phyloP scores from a whole-genome alignment of 768 basidiomycete species.

The Boletus vermiculosoides region DNA sequence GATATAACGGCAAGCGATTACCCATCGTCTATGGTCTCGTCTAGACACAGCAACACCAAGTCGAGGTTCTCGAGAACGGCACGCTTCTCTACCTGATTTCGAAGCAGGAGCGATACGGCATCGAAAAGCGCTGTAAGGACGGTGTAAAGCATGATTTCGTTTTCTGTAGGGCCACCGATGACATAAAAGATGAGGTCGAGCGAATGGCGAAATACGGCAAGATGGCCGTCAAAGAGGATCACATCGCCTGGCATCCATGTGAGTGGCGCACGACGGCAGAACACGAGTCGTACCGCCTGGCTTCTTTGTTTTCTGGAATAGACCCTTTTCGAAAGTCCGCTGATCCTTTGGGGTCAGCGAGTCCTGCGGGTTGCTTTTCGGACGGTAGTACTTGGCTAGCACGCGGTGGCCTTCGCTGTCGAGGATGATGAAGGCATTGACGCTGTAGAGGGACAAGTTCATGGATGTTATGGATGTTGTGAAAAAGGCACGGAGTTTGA shows the following conservation, averaged over 20 bases:
- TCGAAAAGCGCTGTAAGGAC: conserved; percentile 84
- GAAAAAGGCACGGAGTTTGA: conserved; percentile 22
- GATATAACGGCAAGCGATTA: conserved; percentile 39
- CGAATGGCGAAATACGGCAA: conserved; percentile 93
- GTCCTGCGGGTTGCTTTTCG: conserved; percentile 50
- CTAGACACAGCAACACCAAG: conserved; percentile 85
- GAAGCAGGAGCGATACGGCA: conserved; percentile 78
- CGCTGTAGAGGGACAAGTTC: conserved; percentile 88
- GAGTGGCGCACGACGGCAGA: not conserved
- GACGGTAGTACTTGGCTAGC: conserved; percentile 91
- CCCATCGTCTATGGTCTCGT: conserved; percentile 99
- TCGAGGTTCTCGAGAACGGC: conserved; percentile 94
- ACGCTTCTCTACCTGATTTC: conserved; percentile 93
- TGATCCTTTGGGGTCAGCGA: conserved; percentile 75
- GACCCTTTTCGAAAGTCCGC: conserved; percentile 90
- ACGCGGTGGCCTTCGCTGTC: conserved; percentile 96
- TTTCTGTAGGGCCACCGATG: conserved; percentile 82
- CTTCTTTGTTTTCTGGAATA: conserved; percentile 96
- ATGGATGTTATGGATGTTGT: conserved; percentile 8
- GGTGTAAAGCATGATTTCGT: conserved; percentile 93
- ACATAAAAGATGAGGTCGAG: conserved; percentile 96
- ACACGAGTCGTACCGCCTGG: conserved; percentile 64
- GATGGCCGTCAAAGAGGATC: conserved; percentile 83
- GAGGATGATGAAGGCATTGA: conserved; percentile 85
- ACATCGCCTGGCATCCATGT: conserved; percentile 69